A percentile compares a stretch with the other conserved stretches of the same genome.
Evolutionary conservation across 2,329 filamentous ascomycete species (phyloP).

Genomic region (Aschersonia sp.): DNA sequence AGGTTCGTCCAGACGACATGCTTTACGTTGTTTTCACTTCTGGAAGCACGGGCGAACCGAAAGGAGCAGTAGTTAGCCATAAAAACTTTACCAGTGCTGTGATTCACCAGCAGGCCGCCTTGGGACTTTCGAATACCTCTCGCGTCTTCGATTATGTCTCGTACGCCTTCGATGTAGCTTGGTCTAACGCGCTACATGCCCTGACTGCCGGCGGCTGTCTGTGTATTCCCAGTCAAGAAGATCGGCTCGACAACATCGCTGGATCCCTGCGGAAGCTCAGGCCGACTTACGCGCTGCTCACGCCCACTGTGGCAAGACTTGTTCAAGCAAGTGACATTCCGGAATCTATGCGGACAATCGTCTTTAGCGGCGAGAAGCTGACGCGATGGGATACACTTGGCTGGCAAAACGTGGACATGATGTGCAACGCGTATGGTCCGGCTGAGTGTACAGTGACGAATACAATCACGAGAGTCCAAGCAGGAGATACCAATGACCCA

Average conservation of each 20-base stretch:
- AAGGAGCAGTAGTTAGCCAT: constrained; percentile 10
- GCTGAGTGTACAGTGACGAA: constrained; percentile 3
- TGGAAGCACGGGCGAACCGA: constrained; percentile 9
- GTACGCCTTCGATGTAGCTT: constrained; percentile 9
- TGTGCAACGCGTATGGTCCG: constrained; percentile 10
- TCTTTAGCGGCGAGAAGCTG: constrained; percentile 7
- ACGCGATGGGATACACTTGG: background rate
- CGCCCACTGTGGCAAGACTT: constrained; percentile 8
- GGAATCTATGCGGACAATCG: constrained; percentile 4
- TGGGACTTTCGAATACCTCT: constrained; percentile 5
- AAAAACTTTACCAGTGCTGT: constrained; percentile 7
- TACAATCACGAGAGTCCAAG: background rate
- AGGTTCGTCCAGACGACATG: background rate
- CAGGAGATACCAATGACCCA: background rate
- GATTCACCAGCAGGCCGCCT: constrained; percentile 5
- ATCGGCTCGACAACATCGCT: constrained; percentile 3
- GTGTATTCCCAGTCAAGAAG: constrained; percentile 7
- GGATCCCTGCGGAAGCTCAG: constrained; percentile 3
- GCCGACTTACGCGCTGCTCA: constrained; percentile 6
- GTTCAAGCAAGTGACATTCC: constrained; percentile 2
- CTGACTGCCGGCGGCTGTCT: constrained; percentile 8
- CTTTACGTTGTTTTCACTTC: constrained; percentile 10
- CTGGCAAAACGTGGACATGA: constrained; percentile 1
- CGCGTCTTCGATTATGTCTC: constrained; percentile 11
- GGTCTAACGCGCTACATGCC: constrained; percentile 8